These are phyloP conservation scores for Metschnikowia kofuensis DNA, from an alignment of 805 yeast genomes.

Conservation along the genomic window DNA sequence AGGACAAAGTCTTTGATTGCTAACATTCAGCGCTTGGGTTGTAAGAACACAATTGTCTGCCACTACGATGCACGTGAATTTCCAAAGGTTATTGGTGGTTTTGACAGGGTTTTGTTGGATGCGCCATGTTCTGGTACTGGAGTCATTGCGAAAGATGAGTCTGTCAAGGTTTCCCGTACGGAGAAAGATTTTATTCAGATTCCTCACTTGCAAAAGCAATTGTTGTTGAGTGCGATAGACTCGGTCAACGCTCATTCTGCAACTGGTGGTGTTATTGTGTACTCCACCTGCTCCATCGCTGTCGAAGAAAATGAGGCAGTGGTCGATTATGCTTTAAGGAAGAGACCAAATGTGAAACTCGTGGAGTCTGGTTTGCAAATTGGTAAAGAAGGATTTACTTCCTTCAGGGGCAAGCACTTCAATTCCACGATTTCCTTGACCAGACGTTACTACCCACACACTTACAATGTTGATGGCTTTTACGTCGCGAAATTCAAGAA, in stretches of 20 bases:
- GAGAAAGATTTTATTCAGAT: slow-evolving; percentile 95
- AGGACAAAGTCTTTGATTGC: slow-evolving; percentile 96
- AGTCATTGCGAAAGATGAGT: slow-evolving; percentile 95
- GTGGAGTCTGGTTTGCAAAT: slow-evolving; percentile 90
- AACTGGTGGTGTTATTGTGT: slow-evolving; percentile 91
- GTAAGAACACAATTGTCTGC: slow-evolving; percentile 94
- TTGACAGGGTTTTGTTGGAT: slow-evolving; percentile 89
- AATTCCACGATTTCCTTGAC: slow-evolving; percentile 74
- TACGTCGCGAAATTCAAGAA: slow-evolving; percentile 95
- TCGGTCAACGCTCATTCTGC: slow-evolving; percentile 91
- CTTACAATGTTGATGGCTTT: slow-evolving; percentile 98
- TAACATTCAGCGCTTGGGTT: slow-evolving; percentile 94
- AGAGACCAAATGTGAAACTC: slow-evolving; percentile 92
- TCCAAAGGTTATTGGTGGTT: slow-evolving; percentile 97
- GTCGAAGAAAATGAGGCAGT: slow-evolving; percentile 99
- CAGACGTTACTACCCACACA: slow-evolving; percentile 96
- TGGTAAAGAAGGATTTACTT: slow-evolving; percentile 94
- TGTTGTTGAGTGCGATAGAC: slow-evolving; percentile 91
- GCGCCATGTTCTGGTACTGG: slow-evolving; percentile 99
- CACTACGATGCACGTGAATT: slow-evolving; percentile 98
- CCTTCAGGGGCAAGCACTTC: slow-evolving; percentile 90
- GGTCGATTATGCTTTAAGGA: slow-evolving; percentile 94
- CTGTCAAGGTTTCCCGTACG: slow-evolving; percentile 88
- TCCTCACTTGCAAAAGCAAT: slow-evolving; percentile 94
- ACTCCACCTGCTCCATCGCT: slow-evolving; percentile 97